Evolutionary conservation across 306 rosid species (phyloP), one percentile per base, ranked within the genome.

Genomic region (Cucumis cinereus): DNA sequence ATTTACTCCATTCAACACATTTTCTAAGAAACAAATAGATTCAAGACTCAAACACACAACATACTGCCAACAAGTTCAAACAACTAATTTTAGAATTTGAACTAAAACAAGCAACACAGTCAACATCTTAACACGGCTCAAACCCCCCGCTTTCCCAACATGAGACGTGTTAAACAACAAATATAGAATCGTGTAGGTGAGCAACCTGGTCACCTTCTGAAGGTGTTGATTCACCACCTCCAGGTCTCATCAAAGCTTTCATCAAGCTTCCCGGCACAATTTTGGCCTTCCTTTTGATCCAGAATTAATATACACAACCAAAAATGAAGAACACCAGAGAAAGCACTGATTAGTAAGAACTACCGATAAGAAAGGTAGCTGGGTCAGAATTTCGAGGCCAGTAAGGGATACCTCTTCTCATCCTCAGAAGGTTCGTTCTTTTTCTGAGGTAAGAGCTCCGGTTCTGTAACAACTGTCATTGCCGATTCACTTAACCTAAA

Each of bases 201-300:
- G 77, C 47, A 84, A 94, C 98, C 96, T 94, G 98, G 50, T 92
- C 95, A 68, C 92, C 97, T 53, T 94, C 93, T 0, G 92, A 89
- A 61, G 99, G 96, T 24, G 64, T 85, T 26, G 82, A 85, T 69
- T 92, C 97, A 58, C 96, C 96, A 10, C 89, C 97, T 62, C 99
- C 98, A 40, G 96, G 93, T 84, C 92, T 90, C 59, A 94, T 47
- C 87, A 87, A 28, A 28, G 99, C 98, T 87, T 94, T 94, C 97
- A 92, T 90, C 92, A 94, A 80, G 81, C 91, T 89, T 79, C 97
- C 98, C 17, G 96, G 90, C 62, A 78, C 89, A 77, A 94, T 85
- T 85, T 88, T 94, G 87, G 77, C 79, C 85, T 85, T 94, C 96
- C 99, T 92, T 73, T 70, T 22, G 38, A 58, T 36, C 76, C 75